Evolutionary conservation across 768 basidiomycete species (phyloP), one percentile per base, ranked within the genome.

Genomic region (Mycena vitilis): DNA sequence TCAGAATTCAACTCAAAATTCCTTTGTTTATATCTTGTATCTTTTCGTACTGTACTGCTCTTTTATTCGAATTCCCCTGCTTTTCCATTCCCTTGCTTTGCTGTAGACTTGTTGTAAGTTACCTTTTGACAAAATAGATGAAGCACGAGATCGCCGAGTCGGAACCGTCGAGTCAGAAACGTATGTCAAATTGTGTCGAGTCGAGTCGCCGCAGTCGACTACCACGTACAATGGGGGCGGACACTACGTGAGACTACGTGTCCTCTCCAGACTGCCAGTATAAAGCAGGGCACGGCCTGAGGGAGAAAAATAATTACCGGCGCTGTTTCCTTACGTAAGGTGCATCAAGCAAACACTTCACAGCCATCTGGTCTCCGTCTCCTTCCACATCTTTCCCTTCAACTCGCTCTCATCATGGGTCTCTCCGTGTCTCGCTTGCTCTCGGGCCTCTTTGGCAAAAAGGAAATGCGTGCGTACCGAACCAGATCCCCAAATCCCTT

Each of bases 391-490:
- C 59, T 61, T 64, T 71, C 57, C 30, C 68, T 69, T 65, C 65
- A 63, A 64, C 69, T 68, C 60, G 53, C 70, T 44, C 67, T 56
- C 73, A 73, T 60, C 79, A 95, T 95, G 93, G 93, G 93, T 89
- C 82, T 95, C 69, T 87, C 88, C 16, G 81, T 95, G 69, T 95
- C 93, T 73, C 83, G 83, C 73, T 80, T 96, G 54, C 88, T 98
- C 76, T 86, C 88, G 57, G 88, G 88, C 80, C 88, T 99, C 78
- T 96, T 98, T 76, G 96, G 96, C 83, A 98, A 98, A 88, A 97
- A 92, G 89, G 97, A 99, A 85, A 99, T 99, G 97, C 95, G 96
- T 98, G 82, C 80, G 96, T 85, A 42, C 40, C 5, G 36, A 83
- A 61, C 73, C 74, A 74, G 73, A 70, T 73, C 69, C 73, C 36